Percentiles rank a stretch among this genome's conserved stretches.
phyloP scores from a whole-genome alignment of 257 asterid species.

The Ehretia macrophylla region DNA sequence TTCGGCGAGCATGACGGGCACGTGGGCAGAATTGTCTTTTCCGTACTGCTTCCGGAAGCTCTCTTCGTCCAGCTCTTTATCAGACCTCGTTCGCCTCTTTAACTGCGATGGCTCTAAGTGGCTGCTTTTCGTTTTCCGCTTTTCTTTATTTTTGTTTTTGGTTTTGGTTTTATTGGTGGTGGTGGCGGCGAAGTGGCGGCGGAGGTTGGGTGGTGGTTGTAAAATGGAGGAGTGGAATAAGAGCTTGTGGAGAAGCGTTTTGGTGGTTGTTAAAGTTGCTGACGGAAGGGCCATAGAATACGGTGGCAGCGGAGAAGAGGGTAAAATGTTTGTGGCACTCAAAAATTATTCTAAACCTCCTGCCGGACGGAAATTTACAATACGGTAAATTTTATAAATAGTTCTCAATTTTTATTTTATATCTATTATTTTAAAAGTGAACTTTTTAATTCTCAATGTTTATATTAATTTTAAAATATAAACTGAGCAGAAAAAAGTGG shows the following conservation, averaged over 20 bases:
- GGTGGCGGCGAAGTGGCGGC: conserved; percentile 13
- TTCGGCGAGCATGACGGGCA: conserved; percentile 88
- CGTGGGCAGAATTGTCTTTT: conserved; percentile 56
- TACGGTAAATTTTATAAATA: no score
- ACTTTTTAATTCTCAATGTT: no score
- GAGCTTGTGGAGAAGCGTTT: conserved; percentile 38
- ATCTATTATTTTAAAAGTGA: no score
- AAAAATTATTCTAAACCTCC: no score
- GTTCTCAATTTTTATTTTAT: no score
- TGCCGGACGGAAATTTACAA: no score
- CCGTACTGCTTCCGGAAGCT: conserved; percentile 47
- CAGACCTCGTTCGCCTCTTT: conserved; percentile 86
- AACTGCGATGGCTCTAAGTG: conserved; percentile 29
- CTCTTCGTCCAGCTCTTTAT: conserved; percentile 66
- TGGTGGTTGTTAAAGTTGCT: conserved; percentile 17
- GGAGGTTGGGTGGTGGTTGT: conserved; percentile 20
- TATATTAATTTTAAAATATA: no score
- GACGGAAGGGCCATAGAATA: neutral
- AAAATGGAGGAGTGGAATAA: conserved; percentile 16
- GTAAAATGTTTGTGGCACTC: no score
- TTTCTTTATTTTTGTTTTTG: conserved; percentile 22
- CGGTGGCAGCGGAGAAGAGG: neutral
- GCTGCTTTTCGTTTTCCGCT: conserved; percentile 21
- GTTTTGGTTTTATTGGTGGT: conserved; percentile 2
- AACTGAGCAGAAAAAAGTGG: no score